A percentile compares a stretch with the other conserved stretches of the same genome.
Evolutionary conservation across 2,329 filamentous ascomycete species (phyloP).

Genomic region (Dendryphion nanum): DNA sequence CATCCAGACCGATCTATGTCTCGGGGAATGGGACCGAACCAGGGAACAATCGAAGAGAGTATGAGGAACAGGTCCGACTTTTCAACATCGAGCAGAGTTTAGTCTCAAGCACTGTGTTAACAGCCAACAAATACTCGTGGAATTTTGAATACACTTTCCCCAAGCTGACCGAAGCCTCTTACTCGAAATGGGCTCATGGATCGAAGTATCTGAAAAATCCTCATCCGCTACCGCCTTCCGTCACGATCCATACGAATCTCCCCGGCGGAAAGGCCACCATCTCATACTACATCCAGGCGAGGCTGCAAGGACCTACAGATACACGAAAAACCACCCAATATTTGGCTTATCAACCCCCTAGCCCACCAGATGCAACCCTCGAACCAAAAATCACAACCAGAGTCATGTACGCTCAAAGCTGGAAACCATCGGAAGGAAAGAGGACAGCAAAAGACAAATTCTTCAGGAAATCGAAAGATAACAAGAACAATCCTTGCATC

Average conservation of each 20-base stretch:
- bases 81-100: constrained; percentile 29
- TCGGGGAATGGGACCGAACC: constrained; percentile 13
- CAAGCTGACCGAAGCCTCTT: constrained; percentile 24
- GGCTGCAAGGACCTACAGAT: constrained; percentile 12
- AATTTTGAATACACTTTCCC: constrained; percentile 37
- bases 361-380: constrained; percentile 9
- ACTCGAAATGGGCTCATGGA: constrained; percentile 25
- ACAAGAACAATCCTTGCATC: constrained; percentile 18
- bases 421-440: constrained; percentile 20
- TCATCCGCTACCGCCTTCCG: constrained; percentile 34
- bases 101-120: constrained; percentile 14
- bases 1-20: constrained; percentile 24
- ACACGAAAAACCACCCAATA: constrained; percentile 19
- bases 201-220: constrained; percentile 29
- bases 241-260: constrained; percentile 22
- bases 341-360: constrained; percentile 24
- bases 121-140: constrained; percentile 31
- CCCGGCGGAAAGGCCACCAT: constrained; percentile 29
- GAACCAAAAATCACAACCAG: constrained; percentile 20
- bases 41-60: constrained; percentile 15
- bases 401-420: constrained; percentile 27
- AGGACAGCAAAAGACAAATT: constrained; percentile 18
- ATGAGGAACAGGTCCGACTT: constrained; percentile 26
- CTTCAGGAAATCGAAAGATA: constrained; percentile 15
- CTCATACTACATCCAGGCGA: constrained; percentile 30